Evolutionary conservation across 805 yeast species (phyloP).

Genomic region (Cyberlindnera samutprakarnensis): DNA sequence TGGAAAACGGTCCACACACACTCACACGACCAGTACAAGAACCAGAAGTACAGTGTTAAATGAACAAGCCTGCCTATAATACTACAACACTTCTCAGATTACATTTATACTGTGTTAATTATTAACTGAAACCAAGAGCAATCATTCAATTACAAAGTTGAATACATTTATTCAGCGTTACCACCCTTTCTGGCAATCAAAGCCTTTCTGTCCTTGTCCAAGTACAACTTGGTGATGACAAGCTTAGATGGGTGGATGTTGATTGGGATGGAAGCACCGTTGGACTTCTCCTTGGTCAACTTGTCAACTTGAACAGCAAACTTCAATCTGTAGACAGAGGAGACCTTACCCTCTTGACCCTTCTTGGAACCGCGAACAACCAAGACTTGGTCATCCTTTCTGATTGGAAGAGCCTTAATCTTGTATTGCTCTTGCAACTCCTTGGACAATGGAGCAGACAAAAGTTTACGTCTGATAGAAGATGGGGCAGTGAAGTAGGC

Average conservation of each 20-base stretch:
- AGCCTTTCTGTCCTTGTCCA: slow-evolving; percentile 98
- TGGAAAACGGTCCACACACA: too few relatives aligned
- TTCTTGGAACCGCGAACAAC: slow-evolving; percentile 98
- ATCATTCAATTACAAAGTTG: slow-evolving; percentile 1
- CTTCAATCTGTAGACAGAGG: slow-evolving; percentile 98
- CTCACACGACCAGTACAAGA: too few relatives aligned
- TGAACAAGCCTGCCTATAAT: too few relatives aligned
- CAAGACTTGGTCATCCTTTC: slow-evolving; percentile 93
- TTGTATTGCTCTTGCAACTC: slow-evolving; percentile 98
- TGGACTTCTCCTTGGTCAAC: slow-evolving; percentile 94
- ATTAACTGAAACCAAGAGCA: slow-evolving; percentile 1
- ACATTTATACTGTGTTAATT: too few relatives aligned
- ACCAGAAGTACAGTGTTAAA: too few relatives aligned
- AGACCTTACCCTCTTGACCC: slow-evolving; percentile 98
- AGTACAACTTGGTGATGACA: slow-evolving; percentile 96
- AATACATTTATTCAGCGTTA: slow-evolving; percentile 68
- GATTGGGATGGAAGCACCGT: slow-evolving; percentile 96
- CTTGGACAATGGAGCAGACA: slow-evolving; percentile 98
- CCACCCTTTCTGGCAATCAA: slow-evolving; percentile 98
- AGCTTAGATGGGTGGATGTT: slow-evolving; percentile 98
- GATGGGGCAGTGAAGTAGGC: slow-evolving; percentile 99
- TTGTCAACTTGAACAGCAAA: slow-evolving; percentile 95
- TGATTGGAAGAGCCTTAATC: slow-evolving; percentile 92
- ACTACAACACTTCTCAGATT: too few relatives aligned
- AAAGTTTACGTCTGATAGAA: slow-evolving; percentile 84